Evolutionary conservation across 2,329 filamentous ascomycete species (phyloP), one percentile per base, ranked within the genome.

Genomic region (Colletotrichum theobromicola): DNA sequence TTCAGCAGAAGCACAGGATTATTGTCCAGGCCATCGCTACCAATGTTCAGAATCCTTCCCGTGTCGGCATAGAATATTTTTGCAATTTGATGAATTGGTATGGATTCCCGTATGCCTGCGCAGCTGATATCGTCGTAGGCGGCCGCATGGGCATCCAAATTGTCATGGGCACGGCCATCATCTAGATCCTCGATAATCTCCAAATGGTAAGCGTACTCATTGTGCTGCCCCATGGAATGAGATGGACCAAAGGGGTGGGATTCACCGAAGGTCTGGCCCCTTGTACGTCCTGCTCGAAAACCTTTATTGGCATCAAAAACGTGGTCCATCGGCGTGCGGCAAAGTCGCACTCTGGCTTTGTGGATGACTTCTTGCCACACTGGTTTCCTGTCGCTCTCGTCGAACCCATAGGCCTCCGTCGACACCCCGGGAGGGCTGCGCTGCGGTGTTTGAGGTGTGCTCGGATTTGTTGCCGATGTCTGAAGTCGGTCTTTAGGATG

Each of bases 351-450:
- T 50, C 93, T 91, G 21, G 95, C 94, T 83, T 98, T 99, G 85
- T 98, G 96, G 75, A 98, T 93, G 53, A 98, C 95, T 82, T 99
- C 96, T 81, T 98, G 97, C 97, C 97, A 98, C 1, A 96, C 94
- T 0, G 95, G 88, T 77, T 88, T 90, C 87, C 85, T 92, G 84
- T 85, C 94, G 81, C 77, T 92, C 78, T 79, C 90, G 84, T 83
- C 85, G 10, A 88, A 58, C 0, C 86, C 87, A 61, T 88, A 88
- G 1, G 84, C 82, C 42, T 82, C 81, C 2, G 82, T 91, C 13
- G 32, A 6, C 12, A 53, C n/a, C 12, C 30, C 30, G 7, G n/a
- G n/a, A 10, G 30, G 53, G 8, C 21, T 46, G 42, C 57, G 35
- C 13, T 24, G 55, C 18, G 46, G 57, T 37, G 28, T 63, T 24